These are phyloP conservation scores for Nepenthes alata DNA, from an alignment of 179 eudicot species.

Conservation along the genomic window DNA sequence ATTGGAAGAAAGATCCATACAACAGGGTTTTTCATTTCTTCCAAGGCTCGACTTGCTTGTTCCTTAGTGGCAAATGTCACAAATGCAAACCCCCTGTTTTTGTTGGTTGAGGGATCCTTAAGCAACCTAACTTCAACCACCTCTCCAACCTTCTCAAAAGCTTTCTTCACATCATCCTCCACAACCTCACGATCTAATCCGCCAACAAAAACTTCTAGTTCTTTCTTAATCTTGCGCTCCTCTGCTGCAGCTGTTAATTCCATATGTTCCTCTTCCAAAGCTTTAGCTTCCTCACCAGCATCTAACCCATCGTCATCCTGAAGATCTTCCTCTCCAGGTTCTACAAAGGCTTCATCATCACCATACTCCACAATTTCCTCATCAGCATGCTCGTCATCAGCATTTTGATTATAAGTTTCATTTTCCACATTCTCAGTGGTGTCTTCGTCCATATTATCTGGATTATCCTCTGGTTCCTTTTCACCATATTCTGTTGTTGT, in stretches of 20 bases:
- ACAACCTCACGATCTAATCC: conserved; percentile 65
- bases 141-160: conserved; percentile 65
- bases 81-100: conserved; percentile 81
- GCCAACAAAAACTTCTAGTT: conserved; percentile 76
- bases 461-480: conserved; percentile 12
- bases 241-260: conserved; percentile 54
- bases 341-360: conserved; percentile 40
- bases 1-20: conserved; percentile 27
- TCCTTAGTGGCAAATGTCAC: conserved; percentile 78
- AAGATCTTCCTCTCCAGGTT: conserved; percentile 43
- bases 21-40: conserved; percentile 74
- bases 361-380: conserved; percentile 31
- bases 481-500: conserved; percentile 1
- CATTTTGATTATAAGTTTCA: conserved; percentile 17
- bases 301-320: conserved; percentile 34
- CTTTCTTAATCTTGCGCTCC: conserved; percentile 62
- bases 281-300: conserved; percentile 24
- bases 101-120: conserved; percentile 44
- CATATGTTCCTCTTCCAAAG: conserved; percentile 34
- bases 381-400: conserved; percentile 19
- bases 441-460: conserved; percentile 22
- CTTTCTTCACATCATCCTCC: conserved; percentile 64
- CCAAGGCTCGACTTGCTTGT: conserved; percentile 59
- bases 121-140: conserved; percentile 60
- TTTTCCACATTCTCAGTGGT: conserved; percentile 15